phyloP scores from a whole-genome alignment of 371 early-diverging fungal species.

The Apophysomyces elegans region DNA sequence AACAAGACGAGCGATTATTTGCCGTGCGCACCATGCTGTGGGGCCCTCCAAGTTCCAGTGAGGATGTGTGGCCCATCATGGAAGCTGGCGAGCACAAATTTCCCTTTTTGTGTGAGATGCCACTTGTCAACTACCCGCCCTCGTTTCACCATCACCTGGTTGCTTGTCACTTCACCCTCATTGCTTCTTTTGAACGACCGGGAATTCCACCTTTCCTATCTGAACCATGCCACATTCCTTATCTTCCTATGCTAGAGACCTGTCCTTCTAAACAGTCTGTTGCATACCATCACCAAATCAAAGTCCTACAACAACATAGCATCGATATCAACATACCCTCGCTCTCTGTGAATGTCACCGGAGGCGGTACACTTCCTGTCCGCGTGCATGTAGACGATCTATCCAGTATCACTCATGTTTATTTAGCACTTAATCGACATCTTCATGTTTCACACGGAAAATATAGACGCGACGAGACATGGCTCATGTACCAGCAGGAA shows the following conservation, averaged over 20 bases:
- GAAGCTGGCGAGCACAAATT: constrained; percentile 30
- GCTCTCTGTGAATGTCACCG: not conserved
- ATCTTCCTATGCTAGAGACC: constrained; percentile 22
- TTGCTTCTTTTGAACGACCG: constrained; percentile 27
- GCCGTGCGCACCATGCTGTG: constrained; percentile 33
- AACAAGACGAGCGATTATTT: constrained; percentile 32
- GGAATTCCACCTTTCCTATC: constrained; percentile 4
- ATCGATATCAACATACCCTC: not conserved
- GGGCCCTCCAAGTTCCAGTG: constrained; percentile 21
- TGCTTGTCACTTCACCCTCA: constrained; percentile 24
- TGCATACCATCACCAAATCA: constrained; percentile 12
- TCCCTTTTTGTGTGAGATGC: constrained; percentile 38
- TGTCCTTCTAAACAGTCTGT: constrained; percentile 18
- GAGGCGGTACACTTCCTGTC: not conserved
- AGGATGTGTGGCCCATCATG: constrained; percentile 27
- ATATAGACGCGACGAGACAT: not conserved
- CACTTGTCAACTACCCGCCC: constrained; percentile 38
- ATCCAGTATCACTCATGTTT: not conserved
- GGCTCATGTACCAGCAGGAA: not conserved
- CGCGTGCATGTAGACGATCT: not conserved
- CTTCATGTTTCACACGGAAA: not conserved
- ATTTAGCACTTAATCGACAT: not conserved
- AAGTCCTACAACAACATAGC: not conserved
- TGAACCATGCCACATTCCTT: constrained; percentile 4
- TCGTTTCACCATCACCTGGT: constrained; percentile 33